These are phyloP conservation scores for Murraya paniculata DNA, from an alignment of 345 rosid genomes.

Conservation along the genomic window DNA sequence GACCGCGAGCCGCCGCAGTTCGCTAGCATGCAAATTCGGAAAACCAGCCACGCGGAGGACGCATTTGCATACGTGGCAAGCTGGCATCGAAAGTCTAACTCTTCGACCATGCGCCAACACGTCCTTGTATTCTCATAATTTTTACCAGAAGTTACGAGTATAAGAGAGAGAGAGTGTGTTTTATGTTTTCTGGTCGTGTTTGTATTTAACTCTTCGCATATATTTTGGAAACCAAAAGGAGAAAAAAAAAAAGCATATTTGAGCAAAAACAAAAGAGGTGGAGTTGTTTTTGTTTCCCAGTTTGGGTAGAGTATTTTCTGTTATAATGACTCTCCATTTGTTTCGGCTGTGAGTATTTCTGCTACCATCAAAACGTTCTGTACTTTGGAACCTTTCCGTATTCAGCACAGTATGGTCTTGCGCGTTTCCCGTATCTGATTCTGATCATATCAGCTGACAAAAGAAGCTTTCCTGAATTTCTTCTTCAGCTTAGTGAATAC, in stretches of 20 bases:
- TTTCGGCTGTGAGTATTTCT: constrained; percentile 15
- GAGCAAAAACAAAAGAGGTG: background rate
- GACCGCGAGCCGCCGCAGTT: constrained; percentile 15
- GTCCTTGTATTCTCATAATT: background rate
- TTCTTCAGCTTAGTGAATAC: background rate
- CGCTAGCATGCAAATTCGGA: background rate
- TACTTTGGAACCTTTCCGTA: constrained; percentile 1
- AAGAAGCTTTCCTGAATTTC: background rate
- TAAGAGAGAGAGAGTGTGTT: background rate
- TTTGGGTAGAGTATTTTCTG: background rate
- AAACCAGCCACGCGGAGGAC: constrained; percentile 14
- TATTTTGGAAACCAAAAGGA: too few species aligned
- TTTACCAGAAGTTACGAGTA: background rate
- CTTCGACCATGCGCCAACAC: background rate
- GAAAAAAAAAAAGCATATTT: too few species aligned
- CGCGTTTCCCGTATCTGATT: constrained; percentile 4
- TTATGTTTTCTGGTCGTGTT: background rate
- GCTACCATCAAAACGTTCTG: constrained; percentile 20
- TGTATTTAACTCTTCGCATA: background rate
- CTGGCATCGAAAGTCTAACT: background rate
- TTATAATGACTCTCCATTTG: constrained; percentile 17
- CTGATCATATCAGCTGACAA: constrained; percentile 1
- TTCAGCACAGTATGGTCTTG: background rate
- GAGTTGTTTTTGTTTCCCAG: background rate
- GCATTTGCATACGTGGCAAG: constrained; percentile 14